These are phyloP conservation scores for Phytophthora kernoviae DNA, from an alignment of 352 stramenopile species.

Conservation along the genomic window DNA sequence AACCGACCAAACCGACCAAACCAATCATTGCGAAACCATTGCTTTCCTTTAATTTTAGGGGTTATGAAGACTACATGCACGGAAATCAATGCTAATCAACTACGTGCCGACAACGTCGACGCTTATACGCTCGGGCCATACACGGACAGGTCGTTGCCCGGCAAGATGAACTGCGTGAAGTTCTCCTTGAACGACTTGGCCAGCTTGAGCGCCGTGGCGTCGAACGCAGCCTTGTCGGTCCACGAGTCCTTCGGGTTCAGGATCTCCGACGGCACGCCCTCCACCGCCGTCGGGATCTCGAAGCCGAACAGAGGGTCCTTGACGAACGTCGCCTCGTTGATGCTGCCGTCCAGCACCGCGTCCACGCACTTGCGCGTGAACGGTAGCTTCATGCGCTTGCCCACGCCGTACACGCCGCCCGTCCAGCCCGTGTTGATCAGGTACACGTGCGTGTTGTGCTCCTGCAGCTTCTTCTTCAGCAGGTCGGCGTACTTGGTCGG, in stretches of 20 bases:
- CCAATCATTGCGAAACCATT: slow-evolving; percentile 2
- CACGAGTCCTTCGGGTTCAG: slow-evolving; percentile 78
- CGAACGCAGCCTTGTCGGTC: slow-evolving; percentile 78
- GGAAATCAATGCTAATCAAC: slow-evolving; percentile 6
- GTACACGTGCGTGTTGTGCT: slow-evolving; percentile 93
- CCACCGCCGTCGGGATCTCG: slow-evolving; percentile 63
- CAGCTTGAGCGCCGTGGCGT: slow-evolving; percentile 74
- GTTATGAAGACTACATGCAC: slow-evolving; percentile 28
- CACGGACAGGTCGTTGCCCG: slow-evolving; percentile 73
- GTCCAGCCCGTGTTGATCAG: slow-evolving; percentile 98
- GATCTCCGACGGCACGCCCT: slow-evolving; percentile 77
- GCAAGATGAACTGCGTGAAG: slow-evolving; percentile 88
- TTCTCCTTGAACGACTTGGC: slow-evolving; percentile 80
- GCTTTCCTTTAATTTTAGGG: slow-evolving; percentile 19
- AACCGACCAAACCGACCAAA: too few species aligned
- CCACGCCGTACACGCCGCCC: slow-evolving; percentile 94
- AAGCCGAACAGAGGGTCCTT: slow-evolving; percentile 78
- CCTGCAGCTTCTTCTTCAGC: slow-evolving; percentile 96
- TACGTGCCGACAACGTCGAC: slow-evolving; percentile 1
- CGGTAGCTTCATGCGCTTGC: slow-evolving; percentile 95
- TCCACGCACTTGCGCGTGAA: slow-evolving; percentile 69
- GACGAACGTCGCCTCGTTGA: slow-evolving; percentile 63
- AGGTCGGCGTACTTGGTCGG: slow-evolving; percentile 97
- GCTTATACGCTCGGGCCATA: slow-evolving; percentile 58
- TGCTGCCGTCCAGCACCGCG: slow-evolving; percentile 54